phyloP scores from a whole-genome alignment of 306 rosid species.

The Benincasa hispida region DNA sequence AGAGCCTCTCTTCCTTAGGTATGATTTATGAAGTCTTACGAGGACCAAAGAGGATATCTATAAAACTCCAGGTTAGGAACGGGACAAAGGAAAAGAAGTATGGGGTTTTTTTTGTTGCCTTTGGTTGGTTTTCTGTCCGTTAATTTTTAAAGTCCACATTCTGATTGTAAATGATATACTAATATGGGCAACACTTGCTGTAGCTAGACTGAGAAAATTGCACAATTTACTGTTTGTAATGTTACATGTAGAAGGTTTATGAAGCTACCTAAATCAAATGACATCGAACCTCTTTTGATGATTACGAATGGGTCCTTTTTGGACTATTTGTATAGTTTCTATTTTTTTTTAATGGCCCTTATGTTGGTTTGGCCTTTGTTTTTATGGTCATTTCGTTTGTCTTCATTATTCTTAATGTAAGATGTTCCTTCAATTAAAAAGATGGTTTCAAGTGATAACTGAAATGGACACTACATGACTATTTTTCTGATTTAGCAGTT shows the following conservation, averaged over 20 bases:
- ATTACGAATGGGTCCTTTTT: not conserved
- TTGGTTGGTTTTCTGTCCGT: not conserved
- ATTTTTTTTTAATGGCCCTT: not conserved
- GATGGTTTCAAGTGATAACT: not conserved
- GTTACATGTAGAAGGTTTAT: not conserved
- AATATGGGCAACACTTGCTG: not conserved
- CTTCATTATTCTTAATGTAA: not conserved
- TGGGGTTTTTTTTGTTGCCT: not conserved
- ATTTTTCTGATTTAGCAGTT: not conserved
- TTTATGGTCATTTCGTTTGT: not conserved
- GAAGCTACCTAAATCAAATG: not conserved
- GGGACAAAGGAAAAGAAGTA: not conserved
- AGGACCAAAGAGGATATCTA: not conserved
- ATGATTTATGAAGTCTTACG: not conserved
- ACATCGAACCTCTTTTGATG: not conserved
- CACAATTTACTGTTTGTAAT: not conserved
- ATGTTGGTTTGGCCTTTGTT: not conserved
- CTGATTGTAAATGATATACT: not conserved
- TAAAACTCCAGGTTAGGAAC: not conserved
- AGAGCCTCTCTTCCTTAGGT: not conserved
- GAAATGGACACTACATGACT: not conserved
- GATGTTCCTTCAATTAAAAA: not conserved
- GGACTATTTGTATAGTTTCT: not conserved
- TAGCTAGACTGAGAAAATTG: not conserved
- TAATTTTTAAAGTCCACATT: not conserved